These are phyloP conservation scores for Diaporthe caulivora DNA, from an alignment of 2,329 filamentous ascomycete genomes.

Conservation along the genomic window DNA sequence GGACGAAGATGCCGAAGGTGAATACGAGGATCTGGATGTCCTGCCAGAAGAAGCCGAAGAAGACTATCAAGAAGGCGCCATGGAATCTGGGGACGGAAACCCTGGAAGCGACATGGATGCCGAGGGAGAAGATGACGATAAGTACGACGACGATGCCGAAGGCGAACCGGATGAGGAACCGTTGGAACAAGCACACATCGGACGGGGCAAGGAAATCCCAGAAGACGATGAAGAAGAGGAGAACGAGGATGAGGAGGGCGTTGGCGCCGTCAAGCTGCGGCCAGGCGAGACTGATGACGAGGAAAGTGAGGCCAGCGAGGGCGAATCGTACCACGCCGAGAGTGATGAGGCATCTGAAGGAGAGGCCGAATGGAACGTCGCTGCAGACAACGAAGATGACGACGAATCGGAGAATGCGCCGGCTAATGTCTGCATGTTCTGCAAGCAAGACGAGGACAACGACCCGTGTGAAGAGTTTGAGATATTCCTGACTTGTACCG, in stretches of 20 bases:
- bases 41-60: constrained; percentile 51
- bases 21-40: constrained; percentile 55
- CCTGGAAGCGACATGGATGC: constrained; percentile 42
- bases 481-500: constrained; percentile 79
- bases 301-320: constrained; percentile 53
- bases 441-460: constrained; percentile 84
- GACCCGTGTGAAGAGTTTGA: constrained; percentile 87
- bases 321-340: constrained; percentile 52
- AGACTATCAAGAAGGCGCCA: constrained; percentile 48
- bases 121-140: constrained; percentile 40
- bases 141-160: constrained; percentile 49
- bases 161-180: constrained; percentile 46
- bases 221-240: constrained; percentile 42
- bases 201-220: constrained; percentile 39
- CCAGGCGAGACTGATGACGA: constrained; percentile 63
- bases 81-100: constrained; percentile 41
- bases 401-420: constrained; percentile 68
- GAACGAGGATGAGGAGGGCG: constrained; percentile 64
- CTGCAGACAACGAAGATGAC: constrained; percentile 63
- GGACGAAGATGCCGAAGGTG: constrained; percentile 48
- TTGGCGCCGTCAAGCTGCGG: constrained; percentile 69
- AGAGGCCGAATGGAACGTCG: constrained; percentile 67
- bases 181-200: constrained; percentile 29
- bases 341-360: constrained; percentile 54
- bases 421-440: constrained; percentile 73